Evolutionary conservation across 2,329 filamentous ascomycete species (phyloP).

Genomic region (Metarhizium humberi): DNA sequence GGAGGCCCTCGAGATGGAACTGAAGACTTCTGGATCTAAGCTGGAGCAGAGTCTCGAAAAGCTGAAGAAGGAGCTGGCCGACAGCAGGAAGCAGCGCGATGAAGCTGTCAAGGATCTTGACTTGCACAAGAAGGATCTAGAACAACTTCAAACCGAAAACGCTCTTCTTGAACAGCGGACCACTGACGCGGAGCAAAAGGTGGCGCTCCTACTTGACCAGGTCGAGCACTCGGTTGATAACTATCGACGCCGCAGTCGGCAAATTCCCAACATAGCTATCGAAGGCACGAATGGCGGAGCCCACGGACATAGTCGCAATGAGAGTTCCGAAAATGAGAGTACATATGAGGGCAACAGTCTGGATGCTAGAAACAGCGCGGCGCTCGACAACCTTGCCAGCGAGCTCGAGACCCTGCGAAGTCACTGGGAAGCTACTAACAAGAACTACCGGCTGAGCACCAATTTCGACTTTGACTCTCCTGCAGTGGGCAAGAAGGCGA

Average conservation of each 20-base stretch:
- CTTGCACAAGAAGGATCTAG: constrained; percentile 56
- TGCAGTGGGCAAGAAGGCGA: constrained; percentile 31
- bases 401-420: constrained; percentile 84
- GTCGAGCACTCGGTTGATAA: constrained; percentile 90
- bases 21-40: constrained; percentile 53
- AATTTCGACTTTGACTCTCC: constrained; percentile 72
- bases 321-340: constrained; percentile 53
- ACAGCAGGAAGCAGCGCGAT: constrained; percentile 60
- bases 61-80: constrained; percentile 60
- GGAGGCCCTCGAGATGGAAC: constrained; percentile 56
- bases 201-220: constrained; percentile 85
- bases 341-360: constrained; percentile 45
- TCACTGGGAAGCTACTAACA: constrained; percentile 94
- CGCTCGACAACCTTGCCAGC: constrained; percentile 81
- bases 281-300: constrained; percentile 25
- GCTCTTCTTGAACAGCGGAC: constrained; percentile 71
- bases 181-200: constrained; percentile 83
- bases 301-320: constrained; percentile 38
- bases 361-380: constrained; percentile 50
- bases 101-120: constrained; percentile 50
- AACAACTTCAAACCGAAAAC: constrained; percentile 79
- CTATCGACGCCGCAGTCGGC: constrained; percentile 71
- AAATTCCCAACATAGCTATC: constrained; percentile 36
- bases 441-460: constrained; percentile 85
- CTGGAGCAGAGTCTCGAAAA: constrained; percentile 63